Percentiles rank a stretch among this genome's conserved stretches.
phyloP scores from a whole-genome alignment of 129 eudicot genomes.

The Helianthus annuus region DNA sequence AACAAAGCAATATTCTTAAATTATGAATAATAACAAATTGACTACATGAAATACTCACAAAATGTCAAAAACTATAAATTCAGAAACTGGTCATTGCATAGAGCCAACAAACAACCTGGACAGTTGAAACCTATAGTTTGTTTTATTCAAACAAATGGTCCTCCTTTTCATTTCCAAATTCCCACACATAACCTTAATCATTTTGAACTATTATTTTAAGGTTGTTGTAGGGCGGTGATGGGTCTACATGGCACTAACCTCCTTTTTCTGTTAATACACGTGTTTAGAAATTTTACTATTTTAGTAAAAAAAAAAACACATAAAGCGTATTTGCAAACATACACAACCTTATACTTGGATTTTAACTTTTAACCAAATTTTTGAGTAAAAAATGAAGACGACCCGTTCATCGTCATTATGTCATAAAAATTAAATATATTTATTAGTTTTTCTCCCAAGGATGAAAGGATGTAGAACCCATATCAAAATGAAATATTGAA shows the following conservation, averaged over 20 bases:
- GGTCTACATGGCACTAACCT: neutral
- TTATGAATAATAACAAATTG: slow-evolving; percentile 13
- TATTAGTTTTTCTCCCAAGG: neutral
- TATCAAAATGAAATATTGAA: slow-evolving; percentile 4
- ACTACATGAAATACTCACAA: slow-evolving; percentile 19
- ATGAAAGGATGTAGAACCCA: neutral
- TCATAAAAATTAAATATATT: neutral
- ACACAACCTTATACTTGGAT: slow-evolving; percentile 7
- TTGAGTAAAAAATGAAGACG: neutral
- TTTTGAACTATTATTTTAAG: neutral
- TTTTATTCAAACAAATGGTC: slow-evolving; percentile 28
- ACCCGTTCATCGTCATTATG: neutral
- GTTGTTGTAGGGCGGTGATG: slow-evolving; percentile 14
- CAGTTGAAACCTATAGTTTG: slow-evolving; percentile 22
- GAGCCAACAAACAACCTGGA: slow-evolving; percentile 18
- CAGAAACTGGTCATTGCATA: slow-evolving; percentile 9
- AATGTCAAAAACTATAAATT: slow-evolving; percentile 17
- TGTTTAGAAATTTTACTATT: neutral
- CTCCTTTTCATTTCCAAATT: slow-evolving; percentile 12
- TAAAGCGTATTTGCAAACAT: neutral
- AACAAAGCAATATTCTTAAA: slow-evolving; percentile 11
- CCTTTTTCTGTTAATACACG: neutral
- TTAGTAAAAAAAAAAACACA: neutral
- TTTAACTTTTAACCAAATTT: neutral
- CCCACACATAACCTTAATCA: slow-evolving; percentile 5